Conservation (phyloP, 192 early-diverging fungal species). For the Podila epicladia region DNA sequence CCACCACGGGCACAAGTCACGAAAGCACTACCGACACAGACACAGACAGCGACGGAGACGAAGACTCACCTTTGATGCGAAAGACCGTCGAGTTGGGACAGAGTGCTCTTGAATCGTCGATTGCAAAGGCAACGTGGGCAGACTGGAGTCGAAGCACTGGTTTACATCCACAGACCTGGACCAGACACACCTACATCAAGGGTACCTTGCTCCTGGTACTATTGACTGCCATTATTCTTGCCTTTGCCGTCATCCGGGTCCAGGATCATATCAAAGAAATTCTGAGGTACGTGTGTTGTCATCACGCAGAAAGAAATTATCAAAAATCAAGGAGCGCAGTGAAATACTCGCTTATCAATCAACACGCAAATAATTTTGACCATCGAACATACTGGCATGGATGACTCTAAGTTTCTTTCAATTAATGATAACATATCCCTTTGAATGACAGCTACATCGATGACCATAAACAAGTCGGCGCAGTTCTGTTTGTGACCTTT, state of each 20-base stretch:
- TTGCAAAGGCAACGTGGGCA: conserved; percentile 11
- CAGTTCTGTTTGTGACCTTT: conserved; percentile 21
- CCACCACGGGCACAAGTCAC: too few relatives aligned
- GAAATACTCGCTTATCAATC: too few relatives aligned
- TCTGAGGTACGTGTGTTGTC: conserved; percentile 22
- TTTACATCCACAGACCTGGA: conserved; percentile 38
- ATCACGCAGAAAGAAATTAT: neutral
- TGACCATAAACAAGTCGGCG: conserved; percentile 21
- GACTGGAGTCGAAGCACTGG: conserved; percentile 23
- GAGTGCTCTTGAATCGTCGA: neutral
- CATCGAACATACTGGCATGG: too few relatives aligned
- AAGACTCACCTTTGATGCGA: too few relatives aligned
- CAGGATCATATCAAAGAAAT: conserved; percentile 57
- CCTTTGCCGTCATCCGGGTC: conserved; percentile 48
- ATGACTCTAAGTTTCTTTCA: neutral
- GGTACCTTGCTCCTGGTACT: conserved; percentile 14
- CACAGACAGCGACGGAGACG: too few relatives aligned
- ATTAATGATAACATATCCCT: neutral
- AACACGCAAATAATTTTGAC: too few relatives aligned
- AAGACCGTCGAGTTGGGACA: neutral
- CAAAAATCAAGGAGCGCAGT: neutral
- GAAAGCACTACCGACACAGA: too few relatives aligned
- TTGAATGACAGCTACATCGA: conserved; percentile 20
- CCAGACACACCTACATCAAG: conserved; percentile 38
- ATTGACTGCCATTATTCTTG: conserved; percentile 27